phyloP scores from a whole-genome alignment of 768 basidiomycete species.

The Leccinum disarticulatum region DNA sequence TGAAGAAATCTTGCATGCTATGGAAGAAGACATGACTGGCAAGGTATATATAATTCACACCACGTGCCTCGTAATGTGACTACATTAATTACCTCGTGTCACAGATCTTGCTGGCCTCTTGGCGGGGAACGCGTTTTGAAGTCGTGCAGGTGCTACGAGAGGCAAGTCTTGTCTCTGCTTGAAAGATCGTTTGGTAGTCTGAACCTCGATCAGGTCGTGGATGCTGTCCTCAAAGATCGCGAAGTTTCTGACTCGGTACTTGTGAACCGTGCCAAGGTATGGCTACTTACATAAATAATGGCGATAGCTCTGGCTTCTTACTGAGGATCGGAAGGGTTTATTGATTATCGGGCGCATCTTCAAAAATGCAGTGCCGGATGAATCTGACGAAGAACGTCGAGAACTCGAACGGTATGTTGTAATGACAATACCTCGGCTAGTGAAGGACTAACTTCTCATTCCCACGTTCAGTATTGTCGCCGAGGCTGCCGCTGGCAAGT shows the following conservation, averaged over 20 bases:
- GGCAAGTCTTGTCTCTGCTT: slow-evolving; percentile 30
- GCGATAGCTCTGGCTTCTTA: not conserved
- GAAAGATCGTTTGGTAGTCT: slow-evolving; percentile 4
- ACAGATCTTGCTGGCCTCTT: slow-evolving; percentile 92
- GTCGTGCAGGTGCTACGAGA: slow-evolving; percentile 87
- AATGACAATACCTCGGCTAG: not conserved
- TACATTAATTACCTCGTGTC: not conserved
- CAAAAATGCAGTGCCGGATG: slow-evolving; percentile 81
- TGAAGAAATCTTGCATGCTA: slow-evolving; percentile 80
- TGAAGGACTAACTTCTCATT: slow-evolving; percentile 4
- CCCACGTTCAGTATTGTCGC: slow-evolving; percentile 67
- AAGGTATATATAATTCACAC: slow-evolving; percentile 51
- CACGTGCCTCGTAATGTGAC: not conserved
- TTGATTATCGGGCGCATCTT: slow-evolving; percentile 88
- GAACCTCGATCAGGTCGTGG: slow-evolving; percentile 55
- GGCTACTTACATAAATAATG: slow-evolving; percentile 6
- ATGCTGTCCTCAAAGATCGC: slow-evolving; percentile 81
- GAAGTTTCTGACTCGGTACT: slow-evolving; percentile 69
- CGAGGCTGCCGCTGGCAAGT: slow-evolving; percentile 75
- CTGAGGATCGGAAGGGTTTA: slow-evolving; percentile 56
- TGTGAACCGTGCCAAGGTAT: slow-evolving; percentile 82
- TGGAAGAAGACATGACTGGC: slow-evolving; percentile 93
- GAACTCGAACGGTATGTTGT: slow-evolving; percentile 82
- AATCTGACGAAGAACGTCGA: slow-evolving; percentile 89
- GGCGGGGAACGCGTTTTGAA: slow-evolving; percentile 96